Evolutionary conservation across 2,329 filamentous ascomycete genomes (phyloP).

Genomic region (Microdochium bolleyi): DNA sequence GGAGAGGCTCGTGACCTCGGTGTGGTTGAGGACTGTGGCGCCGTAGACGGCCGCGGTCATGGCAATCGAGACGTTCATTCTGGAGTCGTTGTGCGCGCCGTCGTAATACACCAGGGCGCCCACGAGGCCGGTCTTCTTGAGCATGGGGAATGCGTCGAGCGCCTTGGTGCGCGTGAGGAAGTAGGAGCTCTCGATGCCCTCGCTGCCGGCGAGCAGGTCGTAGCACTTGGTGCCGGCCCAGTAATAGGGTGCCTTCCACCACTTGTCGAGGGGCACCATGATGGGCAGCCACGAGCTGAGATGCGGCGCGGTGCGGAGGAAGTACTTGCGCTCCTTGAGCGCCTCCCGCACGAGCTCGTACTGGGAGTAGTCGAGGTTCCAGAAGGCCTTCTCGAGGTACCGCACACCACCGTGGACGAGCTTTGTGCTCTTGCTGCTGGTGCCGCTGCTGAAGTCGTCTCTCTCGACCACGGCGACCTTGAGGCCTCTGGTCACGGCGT

Average conservation of each 20-base stretch:
- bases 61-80: slow-evolving; percentile 84
- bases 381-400: slow-evolving; percentile 69
- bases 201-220: slow-evolving; percentile 75
- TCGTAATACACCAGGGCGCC: slow-evolving; percentile 88
- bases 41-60: slow-evolving; percentile 87
- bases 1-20: slow-evolving; percentile 69
- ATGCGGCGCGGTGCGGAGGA: slow-evolving; percentile 67
- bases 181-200: slow-evolving; percentile 84
- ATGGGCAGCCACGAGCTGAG: slow-evolving; percentile 67
- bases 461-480: slow-evolving; percentile 66
- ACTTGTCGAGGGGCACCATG: slow-evolving; percentile 67
- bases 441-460: slow-evolving; percentile 67
- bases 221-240: slow-evolving; percentile 76
- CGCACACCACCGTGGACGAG: slow-evolving; percentile 70
- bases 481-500: slow-evolving; percentile 63
- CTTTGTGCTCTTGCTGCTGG: slow-evolving; percentile 70
- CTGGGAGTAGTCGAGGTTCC: slow-evolving; percentile 68
- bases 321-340: slow-evolving; percentile 67
- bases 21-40: slow-evolving; percentile 73
- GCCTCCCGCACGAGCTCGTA: slow-evolving; percentile 65
- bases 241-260: slow-evolving; percentile 73
- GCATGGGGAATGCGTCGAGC: slow-evolving; percentile 80
- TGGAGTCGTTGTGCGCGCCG: slow-evolving; percentile 84
- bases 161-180: slow-evolving; percentile 83
- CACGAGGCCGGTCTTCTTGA: slow-evolving; percentile 70